A percentile compares a stretch with the other conserved stretches of the same genome.
phyloP scores from a whole-genome alignment of 148 eudicot genomes.

The Suaeda aralocaspica region DNA sequence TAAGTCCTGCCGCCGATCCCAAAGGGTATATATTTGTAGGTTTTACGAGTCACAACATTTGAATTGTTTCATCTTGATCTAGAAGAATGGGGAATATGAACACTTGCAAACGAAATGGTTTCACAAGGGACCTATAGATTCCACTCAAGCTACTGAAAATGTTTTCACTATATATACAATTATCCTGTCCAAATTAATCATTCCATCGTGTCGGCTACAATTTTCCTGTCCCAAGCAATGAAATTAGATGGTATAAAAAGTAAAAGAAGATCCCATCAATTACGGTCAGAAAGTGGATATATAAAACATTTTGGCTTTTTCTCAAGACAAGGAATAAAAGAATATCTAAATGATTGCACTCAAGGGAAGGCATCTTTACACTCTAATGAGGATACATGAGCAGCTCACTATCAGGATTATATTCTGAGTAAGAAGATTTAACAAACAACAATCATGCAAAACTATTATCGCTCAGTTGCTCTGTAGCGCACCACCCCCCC shows the following conservation, averaged over 20 bases:
- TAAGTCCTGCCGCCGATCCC: background rate
- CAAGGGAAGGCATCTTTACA: background rate
- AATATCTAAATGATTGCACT: background rate
- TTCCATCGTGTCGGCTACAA: too few species aligned
- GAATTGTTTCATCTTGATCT: background rate
- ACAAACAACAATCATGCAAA: background rate
- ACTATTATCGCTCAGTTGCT: too few species aligned
- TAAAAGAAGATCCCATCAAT: background rate
- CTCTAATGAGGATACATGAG: background rate
- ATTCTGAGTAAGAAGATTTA: background rate
- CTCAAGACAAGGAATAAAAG: background rate
- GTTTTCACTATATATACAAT: too few species aligned
- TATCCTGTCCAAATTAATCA: too few species aligned
- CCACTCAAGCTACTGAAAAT: background rate
- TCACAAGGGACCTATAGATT: background rate
- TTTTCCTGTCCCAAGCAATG: background rate
- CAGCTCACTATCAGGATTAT: background rate
- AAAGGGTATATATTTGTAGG: background rate
- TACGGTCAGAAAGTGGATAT: background rate
- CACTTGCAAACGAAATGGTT: background rate
- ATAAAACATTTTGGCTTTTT: background rate
- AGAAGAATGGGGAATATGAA: background rate
- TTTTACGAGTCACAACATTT: background rate
- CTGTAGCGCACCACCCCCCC: background rate
- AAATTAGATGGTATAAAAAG: background rate